phyloP scores from a whole-genome alignment of 2,329 filamentous ascomycete genomes.

The Fusarium sp. region DNA sequence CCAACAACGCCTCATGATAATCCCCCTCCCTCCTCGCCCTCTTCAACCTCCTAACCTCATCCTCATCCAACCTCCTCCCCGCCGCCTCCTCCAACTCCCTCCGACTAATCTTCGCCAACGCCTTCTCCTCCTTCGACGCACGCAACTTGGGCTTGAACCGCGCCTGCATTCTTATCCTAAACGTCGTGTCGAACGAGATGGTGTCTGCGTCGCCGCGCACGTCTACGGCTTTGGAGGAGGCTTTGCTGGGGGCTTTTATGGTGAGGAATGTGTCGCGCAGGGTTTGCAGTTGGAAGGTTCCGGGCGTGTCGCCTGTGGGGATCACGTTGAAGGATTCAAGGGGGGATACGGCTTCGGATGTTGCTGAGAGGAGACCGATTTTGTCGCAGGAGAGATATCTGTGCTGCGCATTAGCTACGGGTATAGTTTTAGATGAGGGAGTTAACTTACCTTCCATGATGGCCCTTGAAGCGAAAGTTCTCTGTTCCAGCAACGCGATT shows the following conservation, averaged over 20 bases:
- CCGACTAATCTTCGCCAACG: constrained; percentile 83
- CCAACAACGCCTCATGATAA: constrained; percentile 86
- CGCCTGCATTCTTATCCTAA: constrained; percentile 93
- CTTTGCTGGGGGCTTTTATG: constrained; percentile 64
- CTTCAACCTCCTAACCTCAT: constrained; percentile 87
- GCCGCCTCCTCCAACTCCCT: constrained; percentile 86
- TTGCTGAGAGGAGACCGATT: constrained; percentile 80
- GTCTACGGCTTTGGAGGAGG: constrained; percentile 64
- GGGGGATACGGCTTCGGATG: constrained; percentile 81
- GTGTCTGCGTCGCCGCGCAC: constrained; percentile 79
- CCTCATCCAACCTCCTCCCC: constrained; percentile 79
- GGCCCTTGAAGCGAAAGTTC: constrained; percentile 85
- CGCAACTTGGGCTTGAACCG: constrained; percentile 88
- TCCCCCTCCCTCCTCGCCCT: constrained; percentile 85
- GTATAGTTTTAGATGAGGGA: fast-evolving
- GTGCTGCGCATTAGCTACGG: constrained; percentile 10
- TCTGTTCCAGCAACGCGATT: constrained; percentile 86
- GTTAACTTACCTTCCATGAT: constrained; percentile 77
- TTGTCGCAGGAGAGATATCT: constrained; percentile 90
- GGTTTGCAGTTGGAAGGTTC: constrained; percentile 80
- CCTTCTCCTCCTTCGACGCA: constrained; percentile 83
- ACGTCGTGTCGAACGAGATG: constrained; percentile 74
- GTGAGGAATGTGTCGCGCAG: constrained; percentile 76
- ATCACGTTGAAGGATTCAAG: constrained; percentile 84
- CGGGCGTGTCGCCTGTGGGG: constrained; percentile 70